phyloP scores from a whole-genome alignment of 2,329 filamentous ascomycete genomes.

The Graphilbum ipis-grandicollis region DNA sequence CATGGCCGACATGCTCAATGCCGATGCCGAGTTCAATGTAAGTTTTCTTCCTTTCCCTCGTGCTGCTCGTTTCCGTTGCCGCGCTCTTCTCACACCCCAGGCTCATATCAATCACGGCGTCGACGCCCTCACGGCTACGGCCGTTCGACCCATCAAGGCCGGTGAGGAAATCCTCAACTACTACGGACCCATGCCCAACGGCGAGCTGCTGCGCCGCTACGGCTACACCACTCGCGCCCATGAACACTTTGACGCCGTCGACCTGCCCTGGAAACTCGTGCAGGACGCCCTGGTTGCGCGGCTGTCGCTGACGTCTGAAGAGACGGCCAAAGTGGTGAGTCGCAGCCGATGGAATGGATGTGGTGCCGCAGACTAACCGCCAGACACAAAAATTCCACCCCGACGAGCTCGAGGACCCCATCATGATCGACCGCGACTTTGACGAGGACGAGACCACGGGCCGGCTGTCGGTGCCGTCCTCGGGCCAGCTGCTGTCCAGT shows the following conservation, averaged over 20 bases:
- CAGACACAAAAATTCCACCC: slow-evolving; percentile 30
- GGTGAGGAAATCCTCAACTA: slow-evolving; percentile 77
- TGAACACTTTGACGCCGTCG: slow-evolving; percentile 63
- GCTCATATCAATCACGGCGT: slow-evolving; percentile 38
- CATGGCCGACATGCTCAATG: slow-evolving; percentile 78
- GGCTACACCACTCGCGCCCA: slow-evolving; percentile 76
- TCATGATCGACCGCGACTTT: slow-evolving; percentile 44
- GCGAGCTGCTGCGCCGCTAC: slow-evolving; percentile 68
- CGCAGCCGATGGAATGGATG: too few relatives aligned
- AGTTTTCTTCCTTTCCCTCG: slow-evolving; percentile 7
- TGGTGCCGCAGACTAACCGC: neutral
- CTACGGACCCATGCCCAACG: slow-evolving; percentile 69
- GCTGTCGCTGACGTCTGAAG: slow-evolving; percentile 10
- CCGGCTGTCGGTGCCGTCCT: slow-evolving; percentile 14
- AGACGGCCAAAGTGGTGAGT: slow-evolving; percentile 26
- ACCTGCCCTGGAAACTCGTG: slow-evolving; percentile 44
- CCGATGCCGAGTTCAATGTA: slow-evolving; percentile 76
- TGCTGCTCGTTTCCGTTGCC: too few relatives aligned
- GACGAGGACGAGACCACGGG: slow-evolving; percentile 34
- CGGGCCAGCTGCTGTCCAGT: slow-evolving; percentile 16
- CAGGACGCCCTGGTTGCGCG: slow-evolving; percentile 8
- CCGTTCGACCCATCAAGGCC: slow-evolving; percentile 47
- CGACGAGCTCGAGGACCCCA: slow-evolving; percentile 56
- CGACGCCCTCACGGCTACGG: slow-evolving; percentile 48
- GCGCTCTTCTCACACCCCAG: slow-evolving; percentile 20